A percentile compares a stretch with the other conserved stretches of the same genome.
Conservation (phyloP, 1,139 yeast species). For the Blastobotrys buckinghamii region DNA sequence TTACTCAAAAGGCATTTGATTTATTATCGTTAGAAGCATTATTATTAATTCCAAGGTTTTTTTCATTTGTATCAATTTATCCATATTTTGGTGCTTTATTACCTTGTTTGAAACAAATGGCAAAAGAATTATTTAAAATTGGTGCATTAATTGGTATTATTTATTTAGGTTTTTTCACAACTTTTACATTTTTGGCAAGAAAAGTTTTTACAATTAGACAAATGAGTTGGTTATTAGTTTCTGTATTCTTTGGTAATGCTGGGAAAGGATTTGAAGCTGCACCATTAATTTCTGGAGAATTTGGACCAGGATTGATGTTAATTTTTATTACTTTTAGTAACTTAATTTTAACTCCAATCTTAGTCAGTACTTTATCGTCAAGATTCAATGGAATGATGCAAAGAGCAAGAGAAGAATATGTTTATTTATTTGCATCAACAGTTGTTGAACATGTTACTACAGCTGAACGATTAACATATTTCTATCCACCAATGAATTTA, state of each 20-base stretch:
- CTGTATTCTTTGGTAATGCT: conserved; percentile 32
- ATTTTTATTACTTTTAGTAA: conserved; percentile 29
- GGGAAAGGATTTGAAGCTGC: conserved; percentile 31
- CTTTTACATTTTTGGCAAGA: conserved; percentile 32
- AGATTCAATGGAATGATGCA: conserved; percentile 30
- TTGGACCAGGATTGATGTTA: conserved; percentile 33
- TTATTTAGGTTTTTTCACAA: conserved; percentile 32
- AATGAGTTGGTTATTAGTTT: conserved; percentile 32
- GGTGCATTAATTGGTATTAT: conserved; percentile 29
- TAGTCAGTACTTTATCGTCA: conserved; percentile 32
- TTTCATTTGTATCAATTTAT: conserved; percentile 29
- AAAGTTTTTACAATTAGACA: conserved; percentile 24
- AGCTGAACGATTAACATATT: conserved; percentile 31
- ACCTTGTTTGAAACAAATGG: conserved; percentile 31
- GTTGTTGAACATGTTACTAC: conserved; percentile 31
- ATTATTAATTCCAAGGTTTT: conserved; percentile 30
- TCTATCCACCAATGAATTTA: conserved; percentile 33
- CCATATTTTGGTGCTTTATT: conserved; percentile 34
- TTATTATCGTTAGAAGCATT: conserved; percentile 31
- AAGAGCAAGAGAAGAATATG: conserved; percentile 32
- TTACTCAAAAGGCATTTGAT: conserved; percentile 27
- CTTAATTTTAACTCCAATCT: conserved; percentile 29
- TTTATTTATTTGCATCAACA: conserved; percentile 27
- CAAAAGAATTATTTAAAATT: conserved; percentile 31
- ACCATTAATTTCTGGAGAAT: conserved; percentile 26